Evolutionary conservation across 1,139 yeast genomes (phyloP).

Genomic region (Yamadazyma dendronema): DNA sequence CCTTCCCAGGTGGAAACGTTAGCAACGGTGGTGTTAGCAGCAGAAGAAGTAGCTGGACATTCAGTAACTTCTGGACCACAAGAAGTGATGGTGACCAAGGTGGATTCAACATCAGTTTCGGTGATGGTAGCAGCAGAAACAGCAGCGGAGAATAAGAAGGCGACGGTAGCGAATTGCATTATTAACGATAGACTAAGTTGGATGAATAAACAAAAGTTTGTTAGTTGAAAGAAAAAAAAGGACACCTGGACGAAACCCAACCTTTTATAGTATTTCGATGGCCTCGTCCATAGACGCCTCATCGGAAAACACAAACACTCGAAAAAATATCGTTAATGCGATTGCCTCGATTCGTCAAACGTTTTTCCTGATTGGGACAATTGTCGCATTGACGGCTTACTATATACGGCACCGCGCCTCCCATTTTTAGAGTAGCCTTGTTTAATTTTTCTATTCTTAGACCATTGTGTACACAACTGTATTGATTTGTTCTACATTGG

Average conservation of each 20-base stretch:
- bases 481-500: background rate
- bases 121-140: slow-evolving; percentile 34
- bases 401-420: slow-evolving; percentile 2
- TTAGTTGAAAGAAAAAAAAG: slow-evolving; percentile 3
- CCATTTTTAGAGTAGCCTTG: background rate
- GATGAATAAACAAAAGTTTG: slow-evolving; percentile 12
- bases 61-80: slow-evolving; percentile 39
- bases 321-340: background rate
- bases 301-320: slow-evolving; percentile 3
- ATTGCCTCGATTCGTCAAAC: slow-evolving; percentile 3
- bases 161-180: slow-evolving; percentile 22
- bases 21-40: slow-evolving; percentile 27
- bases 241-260: slow-evolving; percentile 1
- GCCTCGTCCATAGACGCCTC: background rate
- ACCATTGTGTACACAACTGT: background rate
- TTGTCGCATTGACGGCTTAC: background rate
- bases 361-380: slow-evolving; percentile 3
- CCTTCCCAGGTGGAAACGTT: slow-evolving; percentile 36
- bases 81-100: slow-evolving; percentile 40
- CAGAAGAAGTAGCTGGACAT: slow-evolving; percentile 36
- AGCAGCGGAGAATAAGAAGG: slow-evolving; percentile 28
- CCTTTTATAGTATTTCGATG: background rate
- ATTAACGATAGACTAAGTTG: slow-evolving; percentile 22
- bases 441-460: background rate
- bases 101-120: slow-evolving; percentile 26